Base-by-base conservation (phyloP, 371 early-diverging fungal species). In the Zychaea mexicana region DNA sequence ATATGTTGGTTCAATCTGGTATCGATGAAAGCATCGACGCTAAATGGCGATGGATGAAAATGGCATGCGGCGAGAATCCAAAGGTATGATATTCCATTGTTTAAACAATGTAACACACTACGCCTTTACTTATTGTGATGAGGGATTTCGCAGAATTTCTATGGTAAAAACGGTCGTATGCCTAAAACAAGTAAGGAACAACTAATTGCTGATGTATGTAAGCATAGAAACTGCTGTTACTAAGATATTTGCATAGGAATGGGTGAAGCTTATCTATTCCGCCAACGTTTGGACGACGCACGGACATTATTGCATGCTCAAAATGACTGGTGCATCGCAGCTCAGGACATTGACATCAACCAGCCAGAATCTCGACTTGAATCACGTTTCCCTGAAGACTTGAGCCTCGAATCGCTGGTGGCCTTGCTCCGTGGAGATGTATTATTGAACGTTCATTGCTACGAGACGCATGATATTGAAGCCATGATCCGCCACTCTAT, bases 31-130 rank as follows among this genome's bases (percentile, higher is more conserved):
- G 46, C 12, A 47, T 54, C 2, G 70, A 70, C 19, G 49, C 62
- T 15, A 66, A 69, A 47, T 88, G 90, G 89, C 70, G 91, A 30
- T 92, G 82, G 73, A 85, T 90, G 86, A 92, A 92, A 72, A 87
- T 89, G 86, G 92, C 93, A 10, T 90, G 89, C 55, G 93, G 93
- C 26, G 93, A 92, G 71, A 92, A 91, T 76, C 85, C 90, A 49
- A 92, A 91, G 76, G 64, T 49, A 49, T 22, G 22, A 19, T 49
- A 9, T 49, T 6, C 3, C 21, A 22, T 49, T 49, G 2, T 19
- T 49, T 49, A 22, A 24, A 13, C 19, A 24, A 19, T 49, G 7
- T 4, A 10, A 49, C 3, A 42, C 15, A 15, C 15, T 42, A 42
- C 13, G 15, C 42, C 4, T 74, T 13, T 28, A 56, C 64, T 32